Evolutionary conservation across 208 protist species (phyloP).

Genomic region (Tritrichomonas musculus): DNA sequence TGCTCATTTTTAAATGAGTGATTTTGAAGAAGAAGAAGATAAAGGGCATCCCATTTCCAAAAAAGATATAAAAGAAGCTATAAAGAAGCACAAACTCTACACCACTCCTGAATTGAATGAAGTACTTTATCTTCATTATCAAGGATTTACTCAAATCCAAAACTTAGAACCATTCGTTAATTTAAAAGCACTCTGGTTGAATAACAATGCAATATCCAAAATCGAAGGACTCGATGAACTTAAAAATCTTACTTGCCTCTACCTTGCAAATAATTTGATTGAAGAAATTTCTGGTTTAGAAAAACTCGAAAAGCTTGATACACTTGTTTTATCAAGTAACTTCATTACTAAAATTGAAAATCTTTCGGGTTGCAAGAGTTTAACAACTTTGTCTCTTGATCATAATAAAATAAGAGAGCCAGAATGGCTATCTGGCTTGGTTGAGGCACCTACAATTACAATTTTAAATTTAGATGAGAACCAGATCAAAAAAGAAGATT

Average conservation of each 20-base stretch:
- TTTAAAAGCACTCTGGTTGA: conserved; percentile 71
- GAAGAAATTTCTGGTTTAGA: conserved; percentile 52
- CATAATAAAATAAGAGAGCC: conserved; percentile 61
- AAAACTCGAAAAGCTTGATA: conserved; percentile 62
- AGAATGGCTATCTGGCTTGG: conserved; percentile 56
- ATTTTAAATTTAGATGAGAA: conserved; percentile 80
- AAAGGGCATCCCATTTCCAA: not conserved
- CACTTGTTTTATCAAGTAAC: conserved; percentile 66
- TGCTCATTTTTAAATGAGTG: no score
- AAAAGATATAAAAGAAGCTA: not conserved
- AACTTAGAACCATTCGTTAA: conserved; percentile 64
- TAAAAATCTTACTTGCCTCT: conserved; percentile 62
- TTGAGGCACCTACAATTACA: conserved; percentile 60
- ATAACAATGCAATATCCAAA: conserved; percentile 69
- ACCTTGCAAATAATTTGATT: conserved; percentile 76
- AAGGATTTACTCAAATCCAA: conserved; percentile 65
- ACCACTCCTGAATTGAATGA: conserved; percentile 75
- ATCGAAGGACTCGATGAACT: conserved; percentile 64
- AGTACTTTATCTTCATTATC: conserved; percentile 75
- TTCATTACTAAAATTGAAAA: conserved; percentile 56
- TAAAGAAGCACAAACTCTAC: not conserved
- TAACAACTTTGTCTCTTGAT: conserved; percentile 59
- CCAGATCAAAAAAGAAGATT: conserved; percentile 55
- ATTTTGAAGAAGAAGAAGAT: not conserved
- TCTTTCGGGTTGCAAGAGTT: conserved; percentile 40